These are phyloP conservation scores for Tetrapisispora iriomotensis DNA, from an alignment of 805 yeast genomes.

Conservation along the genomic window DNA sequence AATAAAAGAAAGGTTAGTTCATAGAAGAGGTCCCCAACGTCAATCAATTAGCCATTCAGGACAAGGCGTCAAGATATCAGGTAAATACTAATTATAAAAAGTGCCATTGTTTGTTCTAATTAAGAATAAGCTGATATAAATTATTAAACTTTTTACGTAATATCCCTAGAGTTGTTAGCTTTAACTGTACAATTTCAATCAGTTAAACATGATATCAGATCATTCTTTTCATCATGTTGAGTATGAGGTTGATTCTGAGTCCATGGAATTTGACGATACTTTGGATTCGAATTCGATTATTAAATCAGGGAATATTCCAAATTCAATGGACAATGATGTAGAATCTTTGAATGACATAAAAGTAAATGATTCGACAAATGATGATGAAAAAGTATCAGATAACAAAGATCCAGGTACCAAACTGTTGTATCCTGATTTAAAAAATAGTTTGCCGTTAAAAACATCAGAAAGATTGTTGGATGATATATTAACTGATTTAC, in stretches of 20 bases:
- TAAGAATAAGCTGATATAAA: too few relatives aligned
- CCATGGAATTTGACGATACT: constrained; percentile 1
- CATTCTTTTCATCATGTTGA: not conserved
- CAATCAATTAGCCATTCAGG: too few relatives aligned
- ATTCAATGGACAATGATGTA: not conserved
- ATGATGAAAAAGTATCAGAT: not conserved
- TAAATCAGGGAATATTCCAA: not conserved
- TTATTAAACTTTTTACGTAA: too few relatives aligned
- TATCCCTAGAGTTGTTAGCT: too few relatives aligned
- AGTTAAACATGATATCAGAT: not conserved
- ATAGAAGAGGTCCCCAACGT: too few relatives aligned
- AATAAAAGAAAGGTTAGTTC: too few relatives aligned
- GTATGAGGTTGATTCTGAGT: constrained; percentile 2
- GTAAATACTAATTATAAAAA: too few relatives aligned
- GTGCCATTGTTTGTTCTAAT: too few relatives aligned
- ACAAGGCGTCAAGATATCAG: too few relatives aligned
- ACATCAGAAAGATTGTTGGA: constrained; percentile 60
- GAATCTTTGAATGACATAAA: not conserved
- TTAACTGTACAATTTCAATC: not conserved
- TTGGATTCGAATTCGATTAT: not conserved
- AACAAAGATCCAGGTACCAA: constrained; percentile 21
- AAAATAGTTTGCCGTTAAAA: constrained; percentile 35
- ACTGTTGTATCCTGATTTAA: constrained; percentile 17
- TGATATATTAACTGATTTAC: constrained; percentile 43
- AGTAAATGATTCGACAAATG: not conserved